Percentiles rank a stretch among this genome's conserved stretches.
Conservation (phyloP, 306 rosid genomes). For the Mucuna pruriens region DNA sequence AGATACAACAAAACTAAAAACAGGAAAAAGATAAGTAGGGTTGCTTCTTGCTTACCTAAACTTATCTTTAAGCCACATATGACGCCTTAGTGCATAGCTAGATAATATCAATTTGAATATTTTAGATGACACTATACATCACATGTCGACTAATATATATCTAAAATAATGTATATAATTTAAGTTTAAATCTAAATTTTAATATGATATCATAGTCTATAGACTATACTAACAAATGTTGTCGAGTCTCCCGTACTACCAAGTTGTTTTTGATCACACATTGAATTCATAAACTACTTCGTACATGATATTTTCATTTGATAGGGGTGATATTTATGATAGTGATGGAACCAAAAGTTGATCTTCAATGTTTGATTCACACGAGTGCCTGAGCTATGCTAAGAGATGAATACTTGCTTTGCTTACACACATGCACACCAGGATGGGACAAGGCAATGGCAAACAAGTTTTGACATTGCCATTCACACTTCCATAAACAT, state of each 20-base stretch:
- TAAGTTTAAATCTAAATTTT: too few relatives aligned
- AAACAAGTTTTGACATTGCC: conserved; percentile 17
- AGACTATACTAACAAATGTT: too few relatives aligned
- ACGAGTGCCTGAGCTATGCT: background rate
- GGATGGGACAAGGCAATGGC: background rate
- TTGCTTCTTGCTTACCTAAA: conserved; percentile 37
- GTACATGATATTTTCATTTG: background rate
- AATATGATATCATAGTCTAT: too few relatives aligned
- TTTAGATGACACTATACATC: background rate
- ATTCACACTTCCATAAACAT: conserved; percentile 24
- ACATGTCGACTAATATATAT: too few relatives aligned
- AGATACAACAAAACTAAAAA: conserved; percentile 22
- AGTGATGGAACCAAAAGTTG: background rate
- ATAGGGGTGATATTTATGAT: background rate
- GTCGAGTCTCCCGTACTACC: too few relatives aligned
- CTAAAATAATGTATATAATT: too few relatives aligned
- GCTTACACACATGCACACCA: background rate
- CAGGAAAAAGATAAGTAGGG: conserved; percentile 7
- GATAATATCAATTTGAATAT: background rate
- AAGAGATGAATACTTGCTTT: conserved; percentile 1
- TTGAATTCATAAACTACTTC: background rate
- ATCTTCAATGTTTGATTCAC: background rate
- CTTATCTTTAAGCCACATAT: conserved; percentile 38
- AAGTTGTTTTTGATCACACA: too few relatives aligned
- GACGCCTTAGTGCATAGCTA: background rate